phyloP scores from a whole-genome alignment of 495 filamentous ascomycete genomes.

The Bryoglossum gracile region DNA sequence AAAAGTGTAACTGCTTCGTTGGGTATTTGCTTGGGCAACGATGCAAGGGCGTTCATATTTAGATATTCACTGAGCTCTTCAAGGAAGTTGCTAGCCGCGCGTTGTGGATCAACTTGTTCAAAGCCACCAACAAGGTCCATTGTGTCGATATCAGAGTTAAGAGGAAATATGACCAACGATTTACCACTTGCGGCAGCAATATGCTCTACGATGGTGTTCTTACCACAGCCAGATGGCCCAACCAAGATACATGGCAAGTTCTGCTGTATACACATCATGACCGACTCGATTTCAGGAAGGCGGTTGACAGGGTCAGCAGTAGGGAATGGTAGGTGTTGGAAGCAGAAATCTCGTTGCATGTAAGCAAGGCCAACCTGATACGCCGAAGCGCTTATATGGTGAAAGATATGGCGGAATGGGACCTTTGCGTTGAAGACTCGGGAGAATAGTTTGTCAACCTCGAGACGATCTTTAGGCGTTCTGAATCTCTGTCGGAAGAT shows the following conservation, averaged over 20 bases:
- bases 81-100: slow-evolving; percentile 52
- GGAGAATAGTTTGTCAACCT: slow-evolving; percentile 58
- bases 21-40: slow-evolving; percentile 37
- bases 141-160: slow-evolving; percentile 90
- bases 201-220: slow-evolving; percentile 68
- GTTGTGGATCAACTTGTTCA: slow-evolving; percentile 79
- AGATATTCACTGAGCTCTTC: slow-evolving; percentile 48
- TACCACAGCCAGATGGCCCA: slow-evolving; percentile 79
- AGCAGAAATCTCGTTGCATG: slow-evolving; percentile 49
- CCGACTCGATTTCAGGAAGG: slow-evolving; percentile 68
- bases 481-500: slow-evolving; percentile 87
- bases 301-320: slow-evolving; percentile 48
- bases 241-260: slow-evolving; percentile 84
- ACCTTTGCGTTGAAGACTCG: slow-evolving; percentile 39
- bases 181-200: slow-evolving; percentile 72
- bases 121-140: slow-evolving; percentile 97
- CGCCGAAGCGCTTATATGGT: slow-evolving; percentile 58
- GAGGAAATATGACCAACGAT: slow-evolving; percentile 64
- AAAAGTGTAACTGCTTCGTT: slow-evolving; percentile 38
- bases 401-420: slow-evolving; percentile 33
- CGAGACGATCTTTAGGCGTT: slow-evolving; percentile 52
- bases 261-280: slow-evolving; percentile 79
- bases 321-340: slow-evolving; percentile 48
- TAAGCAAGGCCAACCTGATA: slow-evolving; percentile 77
- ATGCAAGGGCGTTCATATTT: slow-evolving; percentile 42